Percentiles rank a stretch among this genome's conserved stretches.
phyloP scores from a whole-genome alignment of 306 rosid genomes.

The Betula pendula region DNA sequence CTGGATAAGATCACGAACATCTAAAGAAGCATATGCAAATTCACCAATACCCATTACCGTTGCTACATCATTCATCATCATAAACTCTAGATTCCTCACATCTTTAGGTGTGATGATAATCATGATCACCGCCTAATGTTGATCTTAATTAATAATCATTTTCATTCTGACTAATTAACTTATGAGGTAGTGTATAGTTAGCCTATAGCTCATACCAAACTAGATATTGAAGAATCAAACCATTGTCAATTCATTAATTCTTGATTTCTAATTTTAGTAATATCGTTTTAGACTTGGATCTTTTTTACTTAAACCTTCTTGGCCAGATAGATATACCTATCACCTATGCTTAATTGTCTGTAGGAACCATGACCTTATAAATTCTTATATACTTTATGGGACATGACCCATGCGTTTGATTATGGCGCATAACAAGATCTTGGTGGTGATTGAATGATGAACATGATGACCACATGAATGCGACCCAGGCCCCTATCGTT shows the following conservation, averaged over 20 bases:
- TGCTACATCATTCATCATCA: too few relatives aligned
- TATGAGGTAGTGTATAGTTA: too few relatives aligned
- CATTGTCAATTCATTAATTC: background rate
- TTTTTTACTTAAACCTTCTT: background rate
- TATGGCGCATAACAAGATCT: conserved; percentile 1
- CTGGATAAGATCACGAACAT: too few relatives aligned
- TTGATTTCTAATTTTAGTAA: background rate
- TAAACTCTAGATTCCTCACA: background rate
- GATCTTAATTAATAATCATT: background rate
- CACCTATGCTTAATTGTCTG: too few relatives aligned
- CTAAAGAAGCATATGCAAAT: too few relatives aligned
- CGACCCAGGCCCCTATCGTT: background rate
- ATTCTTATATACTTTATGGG: background rate
- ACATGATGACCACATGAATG: conserved; percentile 1
- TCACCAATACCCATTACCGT: too few relatives aligned
- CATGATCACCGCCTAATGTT: too few relatives aligned
- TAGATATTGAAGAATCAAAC: too few relatives aligned
- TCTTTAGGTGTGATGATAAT: background rate
- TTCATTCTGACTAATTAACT: background rate
- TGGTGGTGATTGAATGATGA: background rate
- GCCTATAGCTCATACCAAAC: too few relatives aligned
- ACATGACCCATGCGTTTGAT: background rate
- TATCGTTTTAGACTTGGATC: background rate
- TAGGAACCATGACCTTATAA: too few relatives aligned
- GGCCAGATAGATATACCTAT: too few relatives aligned